Conservation (phyloP, 176 grass and related monocot genomes). For the Triticum aestivum region IWGSC_CS_RefSeq_v2.1 NC_057808.1:449133553-449134052, state of each 20-base stretch:
- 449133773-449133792: slow-evolving; percentile 38
- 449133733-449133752: slow-evolving; percentile 67
- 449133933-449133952: slow-evolving; percentile 49
- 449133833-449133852: slow-evolving; percentile 75
- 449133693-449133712: slow-evolving; percentile 68
- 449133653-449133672: slow-evolving; percentile 78
- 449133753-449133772: slow-evolving; percentile 43
- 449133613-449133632: slow-evolving; percentile 66
- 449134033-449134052: slow-evolving; percentile 45
- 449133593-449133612: slow-evolving; percentile 47
- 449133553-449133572: slow-evolving; percentile 11
- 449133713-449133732: slow-evolving; percentile 56
- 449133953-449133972: slow-evolving; percentile 22
- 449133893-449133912: slow-evolving; percentile 53
- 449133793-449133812: slow-evolving; percentile 37
- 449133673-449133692: slow-evolving; percentile 65
- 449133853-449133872: slow-evolving; percentile 64
- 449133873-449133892: slow-evolving; percentile 60
- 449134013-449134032: slow-evolving; percentile 84
- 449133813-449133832: slow-evolving; percentile 78
- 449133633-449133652: slow-evolving; percentile 88
- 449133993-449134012: slow-evolving; percentile 71
- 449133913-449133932: slow-evolving; percentile 35
- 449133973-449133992: slow-evolving; percentile 38
- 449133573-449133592: slow-evolving; percentile 7